phyloP scores from a whole-genome alignment of 2,329 filamentous ascomycete genomes.

The Pestalotiopsis sp. region DNA sequence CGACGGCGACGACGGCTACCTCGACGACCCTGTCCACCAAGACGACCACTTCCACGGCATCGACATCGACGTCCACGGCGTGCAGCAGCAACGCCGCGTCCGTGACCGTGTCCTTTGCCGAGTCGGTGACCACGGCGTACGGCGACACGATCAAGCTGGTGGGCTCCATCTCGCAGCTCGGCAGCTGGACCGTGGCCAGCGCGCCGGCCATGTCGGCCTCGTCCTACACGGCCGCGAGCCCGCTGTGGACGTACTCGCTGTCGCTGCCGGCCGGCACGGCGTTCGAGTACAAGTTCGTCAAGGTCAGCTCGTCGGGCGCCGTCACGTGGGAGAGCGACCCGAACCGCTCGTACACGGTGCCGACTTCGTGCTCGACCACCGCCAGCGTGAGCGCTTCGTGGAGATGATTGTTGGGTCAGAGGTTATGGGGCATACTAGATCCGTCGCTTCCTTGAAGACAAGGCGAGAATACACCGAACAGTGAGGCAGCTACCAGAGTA shows the following conservation, averaged over 20 bases:
- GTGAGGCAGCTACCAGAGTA: too few species aligned
- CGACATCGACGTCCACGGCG: slow-evolving; percentile 41
- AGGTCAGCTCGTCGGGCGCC: slow-evolving; percentile 40
- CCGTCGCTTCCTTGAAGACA: too few species aligned
- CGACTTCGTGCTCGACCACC: slow-evolving; percentile 7
- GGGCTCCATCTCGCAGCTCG: slow-evolving; percentile 39
- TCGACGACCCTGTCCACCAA: slow-evolving; percentile 42
- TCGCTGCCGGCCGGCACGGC: slow-evolving; percentile 44
- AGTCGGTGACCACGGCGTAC: slow-evolving; percentile 42
- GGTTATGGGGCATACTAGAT: not conserved
- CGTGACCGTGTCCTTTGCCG: slow-evolving; percentile 38
- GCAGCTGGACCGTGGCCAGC: slow-evolving; percentile 43
- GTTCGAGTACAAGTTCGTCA: slow-evolving; percentile 55
- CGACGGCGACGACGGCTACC: not conserved
- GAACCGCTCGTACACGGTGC: slow-evolving; percentile 15
- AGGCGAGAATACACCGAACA: not conserved
- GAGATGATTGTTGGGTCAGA: not conserved
- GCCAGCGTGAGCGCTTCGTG: slow-evolving; percentile 10
- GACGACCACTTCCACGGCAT: slow-evolving; percentile 43
- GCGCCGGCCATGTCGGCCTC: slow-evolving; percentile 46
- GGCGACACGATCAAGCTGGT: slow-evolving; percentile 47
- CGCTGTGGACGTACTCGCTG: slow-evolving; percentile 47
- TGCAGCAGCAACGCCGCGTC: slow-evolving; percentile 18
- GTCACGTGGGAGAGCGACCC: slow-evolving; percentile 52
- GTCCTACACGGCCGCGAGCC: slow-evolving; percentile 54